These are phyloP conservation scores for Diospyros kaki DNA, from an alignment of 148 eudicot genomes.

Conservation along the genomic window DNA sequence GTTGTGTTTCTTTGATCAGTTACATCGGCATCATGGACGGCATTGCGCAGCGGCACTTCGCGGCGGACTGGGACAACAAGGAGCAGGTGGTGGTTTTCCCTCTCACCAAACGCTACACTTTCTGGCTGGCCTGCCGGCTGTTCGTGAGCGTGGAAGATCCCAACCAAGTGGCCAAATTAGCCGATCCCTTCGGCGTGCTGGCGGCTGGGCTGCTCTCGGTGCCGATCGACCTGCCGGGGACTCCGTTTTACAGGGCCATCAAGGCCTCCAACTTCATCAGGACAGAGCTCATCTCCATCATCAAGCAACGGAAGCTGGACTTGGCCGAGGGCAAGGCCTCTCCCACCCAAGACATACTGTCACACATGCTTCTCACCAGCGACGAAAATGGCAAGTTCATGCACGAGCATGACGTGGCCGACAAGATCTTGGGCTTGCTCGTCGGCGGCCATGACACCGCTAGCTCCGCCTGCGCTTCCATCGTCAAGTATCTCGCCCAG, in stretches of 20 bases:
- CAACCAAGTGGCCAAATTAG: not conserved
- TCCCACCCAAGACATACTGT: constrained; percentile 3
- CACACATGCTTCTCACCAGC: constrained; percentile 5
- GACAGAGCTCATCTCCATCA: not conserved
- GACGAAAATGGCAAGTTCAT: constrained; percentile 5
- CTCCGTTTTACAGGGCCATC: not conserved
- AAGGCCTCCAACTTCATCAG: constrained; percentile 2
- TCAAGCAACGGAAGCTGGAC: constrained; percentile 5
- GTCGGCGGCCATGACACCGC: constrained; percentile 6
- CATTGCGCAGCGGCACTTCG: constrained; percentile 32
- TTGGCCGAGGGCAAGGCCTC: constrained; percentile 6
- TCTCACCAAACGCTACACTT: constrained; percentile 9
- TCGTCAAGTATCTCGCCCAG: constrained; percentile 7
- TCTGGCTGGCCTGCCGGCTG: constrained; percentile 16
- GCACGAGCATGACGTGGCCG: not conserved
- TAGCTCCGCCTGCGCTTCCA: constrained; percentile 6
- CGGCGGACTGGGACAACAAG: constrained; percentile 24
- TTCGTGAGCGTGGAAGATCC: constrained; percentile 8
- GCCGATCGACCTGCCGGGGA: constrained; percentile 1
- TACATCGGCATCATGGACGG: constrained; percentile 33
- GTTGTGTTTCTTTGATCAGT: too few relatives aligned
- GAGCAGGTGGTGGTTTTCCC: constrained; percentile 16
- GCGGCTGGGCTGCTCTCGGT: not conserved
- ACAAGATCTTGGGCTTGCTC: constrained; percentile 6
- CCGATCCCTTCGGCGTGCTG: not conserved